Conservation (phyloP, 78 protist species). For the Neovahlkampfia damariscottae region DNA sequence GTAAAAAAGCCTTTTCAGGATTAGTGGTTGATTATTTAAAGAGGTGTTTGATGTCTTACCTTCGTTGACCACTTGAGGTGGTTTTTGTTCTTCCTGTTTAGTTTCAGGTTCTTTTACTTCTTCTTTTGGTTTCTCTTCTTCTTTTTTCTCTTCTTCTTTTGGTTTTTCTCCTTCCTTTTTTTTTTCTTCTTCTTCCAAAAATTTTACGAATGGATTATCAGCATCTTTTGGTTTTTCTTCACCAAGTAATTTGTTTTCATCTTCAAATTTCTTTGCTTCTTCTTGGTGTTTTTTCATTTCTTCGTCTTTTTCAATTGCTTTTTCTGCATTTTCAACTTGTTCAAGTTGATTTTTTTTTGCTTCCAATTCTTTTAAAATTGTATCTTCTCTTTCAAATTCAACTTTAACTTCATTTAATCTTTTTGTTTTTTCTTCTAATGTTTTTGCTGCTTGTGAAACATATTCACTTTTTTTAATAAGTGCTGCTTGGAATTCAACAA, state of each 20-base stretch:
- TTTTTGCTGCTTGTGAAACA: no score
- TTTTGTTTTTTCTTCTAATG: not conserved
- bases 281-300: not conserved
- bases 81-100: no score
- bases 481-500: no score
- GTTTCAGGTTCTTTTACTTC: no score
- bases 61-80: not conserved
- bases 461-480: no score
- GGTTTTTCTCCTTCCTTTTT: no score
- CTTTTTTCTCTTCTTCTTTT: no score
- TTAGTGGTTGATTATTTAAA: not conserved
- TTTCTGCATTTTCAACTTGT: not conserved
- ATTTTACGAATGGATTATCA: not conserved
- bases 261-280: not conserved
- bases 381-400: not conserved
- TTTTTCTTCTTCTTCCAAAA: not conserved
- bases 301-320: not conserved
- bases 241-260: not conserved
- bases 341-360: no score
- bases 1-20: not conserved
- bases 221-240: not conserved
- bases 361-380: not conserved
- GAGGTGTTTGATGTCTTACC: not conserved
- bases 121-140: no score
- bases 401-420: not conserved